Base-by-base conservation (phyloP, 2,329 filamentous ascomycete genomes). In the Claviceps purpurea region DNA sequence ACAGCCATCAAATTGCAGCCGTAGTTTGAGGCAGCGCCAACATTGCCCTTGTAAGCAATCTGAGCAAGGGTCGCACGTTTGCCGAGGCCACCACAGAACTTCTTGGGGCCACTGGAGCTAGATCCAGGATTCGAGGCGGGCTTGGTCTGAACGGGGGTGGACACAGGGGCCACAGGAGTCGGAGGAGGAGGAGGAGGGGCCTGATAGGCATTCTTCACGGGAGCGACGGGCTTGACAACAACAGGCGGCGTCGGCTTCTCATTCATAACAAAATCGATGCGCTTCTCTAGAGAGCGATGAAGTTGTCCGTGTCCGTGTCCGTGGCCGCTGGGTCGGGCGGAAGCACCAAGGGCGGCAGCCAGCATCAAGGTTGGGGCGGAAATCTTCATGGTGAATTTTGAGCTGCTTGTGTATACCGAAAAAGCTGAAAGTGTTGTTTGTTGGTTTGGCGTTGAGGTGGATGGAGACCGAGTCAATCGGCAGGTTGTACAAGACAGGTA, bases 1-100 rank as follows among this genome's bases (percentile, higher is more conserved):
- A 78, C 61, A 37, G 67, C 55, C 71, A 74, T 72, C 49, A 77
- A 64, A 72, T 78, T 78, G 73, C 74, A 76, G 60, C 74, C 74
- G 62, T 70, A 77, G 54, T 64, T n/a, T 51, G 56, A 59, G 8
- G 54, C 2, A 49, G 60, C 59, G 53, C 75, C 75, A 14, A 63
- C 62, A 68, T 78, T 78, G 58, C 75, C 75, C 4, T 57, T 60
- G 64, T 73, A 73, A 52, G 65, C 64, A 56, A 78, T 74, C 56
- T 78, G 60, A 52, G 64, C 66, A 41, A 58, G 16, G 52, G 73
- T 73, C 57, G 76, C 68, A 57, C 74, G 70, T 71, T 78, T 75
- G 54, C 52, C 54, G 55, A 54, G 55, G 59, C 67, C 65, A 56
- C 54, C 55, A 61, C 68, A 71, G 64, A 71, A 71, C 16, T 59